Evolutionary conservation across 306 rosid genomes (phyloP).

Genomic region (Parietaria judaica): DNA sequence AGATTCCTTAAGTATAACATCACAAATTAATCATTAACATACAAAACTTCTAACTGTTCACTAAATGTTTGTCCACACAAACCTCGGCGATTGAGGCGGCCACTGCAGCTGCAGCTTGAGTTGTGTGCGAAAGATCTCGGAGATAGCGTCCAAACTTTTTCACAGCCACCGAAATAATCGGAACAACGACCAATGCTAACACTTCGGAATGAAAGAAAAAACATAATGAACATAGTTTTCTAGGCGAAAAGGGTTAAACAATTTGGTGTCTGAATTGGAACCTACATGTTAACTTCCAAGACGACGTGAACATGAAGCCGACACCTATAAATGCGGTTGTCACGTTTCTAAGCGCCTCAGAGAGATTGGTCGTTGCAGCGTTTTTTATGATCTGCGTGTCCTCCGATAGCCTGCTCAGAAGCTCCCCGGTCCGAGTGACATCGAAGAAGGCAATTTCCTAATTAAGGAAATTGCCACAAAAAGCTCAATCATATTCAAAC

Average conservation of each 20-base stretch:
- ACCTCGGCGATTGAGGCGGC: conserved; percentile 85
- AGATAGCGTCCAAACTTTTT: conserved; percentile 67
- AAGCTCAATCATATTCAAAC: not conserved
- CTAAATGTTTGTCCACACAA: conserved; percentile 11
- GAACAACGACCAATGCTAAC: conserved; percentile 73
- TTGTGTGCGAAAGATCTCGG: conserved; percentile 73
- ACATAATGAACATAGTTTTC: not conserved
- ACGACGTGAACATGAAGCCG: conserved; percentile 65
- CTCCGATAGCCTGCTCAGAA: conserved; percentile 76
- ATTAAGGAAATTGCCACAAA: conserved; percentile 11
- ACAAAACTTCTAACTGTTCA: not conserved
- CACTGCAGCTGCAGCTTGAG: conserved; percentile 81
- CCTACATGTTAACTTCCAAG: conserved; percentile 77
- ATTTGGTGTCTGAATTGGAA: conserved; percentile 17
- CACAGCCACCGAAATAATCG: conserved; percentile 63
- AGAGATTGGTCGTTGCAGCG: conserved; percentile 87
- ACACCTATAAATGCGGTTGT: conserved; percentile 63
- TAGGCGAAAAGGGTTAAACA: not conserved
- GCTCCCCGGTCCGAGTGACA: conserved; percentile 79
- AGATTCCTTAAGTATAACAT: conserved; percentile 46
- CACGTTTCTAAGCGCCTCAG: conserved; percentile 65
- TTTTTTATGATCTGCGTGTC: conserved; percentile 79
- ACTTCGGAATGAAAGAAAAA: conserved; percentile 20
- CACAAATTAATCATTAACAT: not conserved
- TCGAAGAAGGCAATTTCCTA: conserved; percentile 86